phyloP scores from a whole-genome alignment of 306 rosid species.

The Neltuma alba region DNA sequence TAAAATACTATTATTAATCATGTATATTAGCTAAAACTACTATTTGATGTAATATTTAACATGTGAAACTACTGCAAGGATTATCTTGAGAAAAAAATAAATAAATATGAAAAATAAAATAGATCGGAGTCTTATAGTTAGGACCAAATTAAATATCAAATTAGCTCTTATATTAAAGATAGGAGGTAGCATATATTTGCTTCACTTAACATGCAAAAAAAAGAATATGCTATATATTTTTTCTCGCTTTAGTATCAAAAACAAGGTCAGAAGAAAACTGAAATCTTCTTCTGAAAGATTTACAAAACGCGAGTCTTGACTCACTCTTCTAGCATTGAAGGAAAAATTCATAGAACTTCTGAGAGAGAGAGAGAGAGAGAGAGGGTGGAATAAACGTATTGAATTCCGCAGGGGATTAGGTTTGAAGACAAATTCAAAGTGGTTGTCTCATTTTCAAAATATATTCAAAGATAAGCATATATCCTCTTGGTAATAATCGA shows the following conservation, averaged over 20 bases:
- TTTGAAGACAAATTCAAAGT: not conserved
- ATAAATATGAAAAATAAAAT: too few species aligned
- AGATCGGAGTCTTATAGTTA: too few species aligned
- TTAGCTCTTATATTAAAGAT: too few species aligned
- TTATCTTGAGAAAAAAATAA: too few species aligned
- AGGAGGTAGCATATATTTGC: too few species aligned
- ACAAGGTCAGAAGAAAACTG: not conserved
- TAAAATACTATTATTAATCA: too few species aligned
- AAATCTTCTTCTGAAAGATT: not conserved
- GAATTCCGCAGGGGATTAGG: not conserved
- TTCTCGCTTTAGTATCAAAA: not conserved
- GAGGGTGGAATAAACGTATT: not conserved
- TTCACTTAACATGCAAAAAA: too few species aligned
- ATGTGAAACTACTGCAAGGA: too few species aligned
- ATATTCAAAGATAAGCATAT: constrained; percentile 3
- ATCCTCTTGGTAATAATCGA: not conserved
- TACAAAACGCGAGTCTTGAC: not conserved
- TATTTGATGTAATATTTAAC: too few species aligned
- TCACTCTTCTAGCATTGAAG: not conserved
- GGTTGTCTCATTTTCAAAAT: not conserved
- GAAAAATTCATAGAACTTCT: not conserved
- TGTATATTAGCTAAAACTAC: too few species aligned
- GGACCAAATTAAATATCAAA: too few species aligned
- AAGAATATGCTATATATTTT: not conserved
- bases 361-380: not conserved